Evolutionary conservation across 2,329 filamentous ascomycete species (phyloP).

Genomic region (Fusarium agapanthi): DNA sequence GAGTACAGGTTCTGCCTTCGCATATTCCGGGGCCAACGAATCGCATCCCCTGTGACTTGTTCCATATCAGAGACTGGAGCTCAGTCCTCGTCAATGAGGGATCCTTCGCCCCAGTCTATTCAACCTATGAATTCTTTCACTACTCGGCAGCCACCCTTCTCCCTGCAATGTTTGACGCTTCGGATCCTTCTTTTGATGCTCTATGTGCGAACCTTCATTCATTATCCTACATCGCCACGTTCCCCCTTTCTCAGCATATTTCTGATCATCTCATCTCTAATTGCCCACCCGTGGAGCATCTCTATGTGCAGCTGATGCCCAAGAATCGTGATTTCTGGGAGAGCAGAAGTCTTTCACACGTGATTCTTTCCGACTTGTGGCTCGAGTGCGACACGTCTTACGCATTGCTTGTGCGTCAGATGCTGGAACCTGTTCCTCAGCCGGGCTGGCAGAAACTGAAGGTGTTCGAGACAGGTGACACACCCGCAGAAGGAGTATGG

Average conservation of each 20-base stretch:
- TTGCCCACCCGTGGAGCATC: constrained; percentile 59
- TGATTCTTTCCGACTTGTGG: constrained; percentile 58
- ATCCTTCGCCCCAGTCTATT: constrained; percentile 75
- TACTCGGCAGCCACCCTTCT: constrained; percentile 71
- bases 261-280: constrained; percentile 54
- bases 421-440: constrained; percentile 45
- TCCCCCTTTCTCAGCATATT: constrained; percentile 72
- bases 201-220: constrained; percentile 53
- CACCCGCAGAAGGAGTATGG: constrained; percentile 57
- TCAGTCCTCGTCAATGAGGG: constrained; percentile 77
- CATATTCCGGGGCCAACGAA: constrained; percentile 9
- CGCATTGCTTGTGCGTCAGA: constrained; percentile 53
- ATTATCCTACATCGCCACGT: constrained; percentile 71
- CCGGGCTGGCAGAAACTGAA: constrained; percentile 52
- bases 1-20: constrained; percentile 19
- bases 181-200: constrained; percentile 50
- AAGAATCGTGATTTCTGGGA: constrained; percentile 48
- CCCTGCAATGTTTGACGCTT: constrained; percentile 57
- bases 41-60: constrained; percentile 52
- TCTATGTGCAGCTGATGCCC: constrained; percentile 63
- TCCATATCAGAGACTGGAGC: constrained; percentile 71
- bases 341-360: constrained; percentile 51
- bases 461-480: constrained; percentile 61
- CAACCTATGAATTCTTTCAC: constrained; percentile 75
- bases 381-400: constrained; percentile 64